Base-by-base conservation (phyloP, 768 basidiomycete genomes). In the Amyloporia xantha region DNA sequence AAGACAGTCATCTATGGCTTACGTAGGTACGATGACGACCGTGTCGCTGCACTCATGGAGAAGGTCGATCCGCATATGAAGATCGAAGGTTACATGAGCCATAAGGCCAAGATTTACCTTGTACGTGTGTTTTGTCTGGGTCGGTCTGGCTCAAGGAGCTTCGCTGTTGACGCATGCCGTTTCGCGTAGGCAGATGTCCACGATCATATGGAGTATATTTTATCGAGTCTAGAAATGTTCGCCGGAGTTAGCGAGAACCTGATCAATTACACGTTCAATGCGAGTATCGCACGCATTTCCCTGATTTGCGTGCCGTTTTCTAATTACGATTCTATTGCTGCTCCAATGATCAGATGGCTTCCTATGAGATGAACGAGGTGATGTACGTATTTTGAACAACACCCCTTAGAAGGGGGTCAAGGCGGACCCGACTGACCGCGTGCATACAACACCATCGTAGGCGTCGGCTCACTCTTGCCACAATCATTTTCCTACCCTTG, bases 251-350 rank as follows among this genome's bases (percentile, higher is more conserved):
- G 79, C 5, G 82, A 86, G 56, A 87, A 86, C 58, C 59, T 86
- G 55, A 86, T 87, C 56, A 73, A 76, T 50, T 87, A 82, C 60
- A 78, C 81, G 17, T 88, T 87, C 71, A 87, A 87, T 62, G 82
- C 84, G 42, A 21, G 79, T 67, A 30, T 21, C 17, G 30, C n/a
- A n/a, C n/a, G n/a, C 30, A 33, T 33, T 33, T 7, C 30, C 7
- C 30, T 15, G 7, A 33, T 33, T 33, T 15, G 30, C n/a, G n/a
- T n/a, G n/a, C n/a, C n/a, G n/a, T n/a, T n/a, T n/a, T n/a, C n/a
- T n/a, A n/a, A n/a, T n/a, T n/a, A n/a, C n/a, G n/a, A n/a, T n/a
- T n/a, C n/a, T n/a, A n/a, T n/a, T n/a, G n/a, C n/a, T n/a, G n/a
- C n/a, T n/a, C n/a, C n/a, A n/a, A n/a, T n/a, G n/a, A n/a, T n/a